These are phyloP conservation scores for Gynostemma pentaphyllum DNA, from an alignment of 306 rosid species.

Conservation along the genomic window DNA sequence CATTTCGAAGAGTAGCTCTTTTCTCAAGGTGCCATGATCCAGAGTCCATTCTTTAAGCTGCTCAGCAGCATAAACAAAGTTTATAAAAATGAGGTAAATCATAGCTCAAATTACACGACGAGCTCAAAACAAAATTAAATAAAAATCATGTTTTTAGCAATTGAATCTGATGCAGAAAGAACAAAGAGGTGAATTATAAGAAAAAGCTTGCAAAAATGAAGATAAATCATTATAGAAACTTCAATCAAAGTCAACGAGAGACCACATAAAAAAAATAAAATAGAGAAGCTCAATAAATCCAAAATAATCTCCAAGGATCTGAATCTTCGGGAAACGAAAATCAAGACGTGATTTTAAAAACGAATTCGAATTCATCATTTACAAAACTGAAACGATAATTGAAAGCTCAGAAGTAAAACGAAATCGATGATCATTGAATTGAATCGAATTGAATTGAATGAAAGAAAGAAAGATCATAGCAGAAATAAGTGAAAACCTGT, in stretches of 20 bases:
- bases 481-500: neutral
- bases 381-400: neutral
- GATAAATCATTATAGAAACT: neutral
- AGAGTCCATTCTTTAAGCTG: constrained; percentile 43
- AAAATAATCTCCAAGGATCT: neutral
- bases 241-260: neutral
- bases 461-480: neutral
- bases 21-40: constrained; percentile 45
- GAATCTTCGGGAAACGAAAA: neutral
- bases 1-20: constrained; percentile 24
- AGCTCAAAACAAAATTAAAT: no score
- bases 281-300: neutral
- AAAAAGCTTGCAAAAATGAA: neutral
- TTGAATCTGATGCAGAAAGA: neutral
- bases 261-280: neutral
- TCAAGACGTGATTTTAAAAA: neutral
- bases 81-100: neutral
- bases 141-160: no score
- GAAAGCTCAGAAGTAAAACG: neutral
- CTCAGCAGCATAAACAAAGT: neutral
- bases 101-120: neutral
- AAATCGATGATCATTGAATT: neutral
- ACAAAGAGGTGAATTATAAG: neutral
- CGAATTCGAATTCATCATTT: neutral
- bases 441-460: no score